Evolutionary conservation across 2,329 filamentous ascomycete genomes (phyloP), one percentile per base, ranked within the genome.

Genomic region (Calycina herbarum): DNA sequence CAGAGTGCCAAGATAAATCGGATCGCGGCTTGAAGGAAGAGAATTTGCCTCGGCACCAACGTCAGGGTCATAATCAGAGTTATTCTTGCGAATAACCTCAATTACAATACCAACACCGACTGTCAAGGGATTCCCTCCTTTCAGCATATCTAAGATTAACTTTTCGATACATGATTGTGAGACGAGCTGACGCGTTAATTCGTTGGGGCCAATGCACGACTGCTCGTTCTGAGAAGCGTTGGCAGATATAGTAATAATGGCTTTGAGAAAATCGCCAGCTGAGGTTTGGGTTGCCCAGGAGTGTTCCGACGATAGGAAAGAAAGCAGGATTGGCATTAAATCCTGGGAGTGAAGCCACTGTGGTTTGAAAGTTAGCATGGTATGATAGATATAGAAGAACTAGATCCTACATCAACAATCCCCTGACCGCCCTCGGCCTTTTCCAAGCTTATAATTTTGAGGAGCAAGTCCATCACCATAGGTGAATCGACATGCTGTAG

Each of bases 81-180:
- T 99, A 79, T 99, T 99, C 81, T 99, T 99, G 67, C 95, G 87
- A 76, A 99, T 99, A 57, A 99, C 95, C 79, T 99, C 95, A 69
- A 99, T 99, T 40, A 99, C 87, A 74, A 98, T 97, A 24, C 95
- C 95, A 11, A 99, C 95, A 60, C 95, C 95, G 17, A 98, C 96
- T 0, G 94, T 98, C 66, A 99, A 80, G 5, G 95, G 91, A 73
- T 99, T 98, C 31, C 95, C 95, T 48, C 95, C 95, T 61, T 89
- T 86, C 15, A 98, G 86, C 95, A 99, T 99, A 73, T 94, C 92
- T 15, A 85, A 82, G 66, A 98, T 92, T n/a, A 99, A 85, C 66
- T 88, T 88, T 74, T 94, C 86, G 61, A 97, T 88, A 73, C 94
- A 98, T 17, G 86, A 79, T 68, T 90, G 87, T 0, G 95, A 98